Conservation (phyloP, 2,329 filamentous ascomycete species). For the Phaeomoniella chlamydospora region DNA sequence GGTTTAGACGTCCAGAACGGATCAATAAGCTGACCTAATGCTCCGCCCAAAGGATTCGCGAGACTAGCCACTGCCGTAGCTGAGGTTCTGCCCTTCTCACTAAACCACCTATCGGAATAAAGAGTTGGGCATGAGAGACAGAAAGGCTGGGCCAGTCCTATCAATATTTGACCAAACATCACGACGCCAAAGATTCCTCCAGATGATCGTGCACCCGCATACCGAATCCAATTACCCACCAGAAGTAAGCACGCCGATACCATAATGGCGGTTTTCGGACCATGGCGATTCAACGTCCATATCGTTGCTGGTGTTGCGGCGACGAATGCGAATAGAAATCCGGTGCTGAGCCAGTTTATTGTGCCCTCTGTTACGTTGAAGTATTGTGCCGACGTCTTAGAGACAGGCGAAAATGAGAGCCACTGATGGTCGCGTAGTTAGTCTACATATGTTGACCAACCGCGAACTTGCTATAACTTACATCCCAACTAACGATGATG, state of each 20-base stretch:
- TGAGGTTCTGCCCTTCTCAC: slow-evolving; percentile 63
- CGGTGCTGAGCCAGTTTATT: slow-evolving; percentile 88
- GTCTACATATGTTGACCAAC: neutral
- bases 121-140: slow-evolving; percentile 77
- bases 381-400: slow-evolving; percentile 57
- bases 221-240: slow-evolving; percentile 82
- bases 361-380: slow-evolving; percentile 59
- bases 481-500: slow-evolving; percentile 88
- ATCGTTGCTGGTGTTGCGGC: slow-evolving; percentile 60
- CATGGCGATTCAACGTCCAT: slow-evolving; percentile 59
- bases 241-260: slow-evolving; percentile 59
- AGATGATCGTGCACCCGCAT: slow-evolving; percentile 47
- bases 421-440: slow-evolving; percentile 41
- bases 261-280: slow-evolving; percentile 66
- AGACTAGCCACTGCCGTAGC: slow-evolving; percentile 76
- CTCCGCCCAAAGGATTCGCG: slow-evolving; percentile 81
- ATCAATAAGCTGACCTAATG: slow-evolving; percentile 73
- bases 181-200: slow-evolving; percentile 58
- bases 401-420: slow-evolving; percentile 82
- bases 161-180: slow-evolving; percentile 85
- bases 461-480: slow-evolving; percentile 34
- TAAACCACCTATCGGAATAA: slow-evolving; percentile 94
- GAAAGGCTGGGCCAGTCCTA: slow-evolving; percentile 82
- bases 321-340: slow-evolving; percentile 74
- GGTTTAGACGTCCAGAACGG: slow-evolving; percentile 57